A percentile compares a stretch with the other conserved stretches of the same genome.
These are phyloP conservation scores for Cryphonectria radicalis DNA, from an alignment of 2,329 filamentous ascomycete genomes.

Conservation along the genomic window DNA sequence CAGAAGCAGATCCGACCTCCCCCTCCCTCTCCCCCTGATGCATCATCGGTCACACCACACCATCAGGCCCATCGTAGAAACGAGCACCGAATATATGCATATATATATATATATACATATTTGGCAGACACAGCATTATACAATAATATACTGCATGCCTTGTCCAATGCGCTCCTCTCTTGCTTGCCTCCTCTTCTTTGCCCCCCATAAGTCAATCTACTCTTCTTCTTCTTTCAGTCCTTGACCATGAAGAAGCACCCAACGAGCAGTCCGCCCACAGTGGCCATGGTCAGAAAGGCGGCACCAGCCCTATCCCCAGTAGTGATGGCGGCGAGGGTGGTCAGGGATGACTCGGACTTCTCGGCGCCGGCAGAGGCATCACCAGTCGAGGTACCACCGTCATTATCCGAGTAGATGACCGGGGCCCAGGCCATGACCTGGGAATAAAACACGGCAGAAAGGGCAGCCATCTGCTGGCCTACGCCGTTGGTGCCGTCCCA, in stretches of 20 bases:
- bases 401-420: conserved; percentile 5
- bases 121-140: too few species aligned
- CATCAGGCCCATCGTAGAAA: neutral
- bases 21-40: neutral
- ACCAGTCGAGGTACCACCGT: conserved; percentile 22
- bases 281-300: conserved; percentile 26
- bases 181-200: too few species aligned
- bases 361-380: conserved; percentile 22
- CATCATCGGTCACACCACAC: neutral
- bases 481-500: conserved; percentile 51
- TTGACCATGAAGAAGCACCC: conserved; percentile 30
- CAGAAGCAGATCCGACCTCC: neutral
- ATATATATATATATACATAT: too few species aligned
- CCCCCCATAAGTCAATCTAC: neutral
- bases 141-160: too few species aligned
- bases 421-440: conserved; percentile 39
- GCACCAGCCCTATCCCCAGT: conserved; percentile 23
- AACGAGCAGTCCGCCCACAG: conserved; percentile 19
- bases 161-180: neutral
- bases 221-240: conserved; percentile 12
- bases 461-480: conserved; percentile 51
- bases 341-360: conserved; percentile 22
- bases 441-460: conserved; percentile 47
- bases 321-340: conserved; percentile 23
- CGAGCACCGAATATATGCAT: neutral